Percentiles rank a stretch among this genome's conserved stretches.
Evolutionary conservation across 805 yeast species (phyloP).

Genomic region (Saturnispora ahearnii): DNA sequence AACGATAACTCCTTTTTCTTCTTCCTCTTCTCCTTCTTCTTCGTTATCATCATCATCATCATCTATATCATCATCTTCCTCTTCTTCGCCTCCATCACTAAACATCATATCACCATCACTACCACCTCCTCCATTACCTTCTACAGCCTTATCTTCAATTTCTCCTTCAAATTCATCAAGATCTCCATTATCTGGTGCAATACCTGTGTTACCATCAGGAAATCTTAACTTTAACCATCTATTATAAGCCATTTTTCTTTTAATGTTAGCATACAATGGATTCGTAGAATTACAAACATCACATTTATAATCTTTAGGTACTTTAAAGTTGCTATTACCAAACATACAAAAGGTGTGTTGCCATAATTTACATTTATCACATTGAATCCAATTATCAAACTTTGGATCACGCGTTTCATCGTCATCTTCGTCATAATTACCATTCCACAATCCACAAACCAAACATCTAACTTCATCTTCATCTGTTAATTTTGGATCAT

Average conservation of each 20-base stretch:
- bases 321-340: conserved; percentile 28
- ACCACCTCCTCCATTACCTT: conserved; percentile 2
- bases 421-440: conserved; percentile 47
- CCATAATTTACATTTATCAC: conserved; percentile 63
- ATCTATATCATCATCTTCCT: conserved; percentile 7
- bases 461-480: conserved; percentile 44
- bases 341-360: conserved; percentile 62
- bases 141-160: background rate
- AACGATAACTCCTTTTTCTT: conserved; percentile 11
- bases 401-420: conserved; percentile 26
- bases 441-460: conserved; percentile 52
- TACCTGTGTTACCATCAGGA: background rate
- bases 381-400: conserved; percentile 52
- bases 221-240: conserved; percentile 18
- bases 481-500: conserved; percentile 20
- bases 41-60: conserved; percentile 7
- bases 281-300: conserved; percentile 40
- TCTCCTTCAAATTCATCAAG: conserved; percentile 5
- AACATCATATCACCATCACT: conserved; percentile 2
- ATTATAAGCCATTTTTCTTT: conserved; percentile 24
- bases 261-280: conserved; percentile 26
- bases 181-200: conserved; percentile 2
- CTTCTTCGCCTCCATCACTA: background rate
- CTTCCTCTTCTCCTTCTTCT: conserved; percentile 11
- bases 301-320: conserved; percentile 46